Evolutionary conservation across 2,329 filamentous ascomycete genomes (phyloP).

Genomic region (Phaeosphaeriaceae sp.): DNA sequence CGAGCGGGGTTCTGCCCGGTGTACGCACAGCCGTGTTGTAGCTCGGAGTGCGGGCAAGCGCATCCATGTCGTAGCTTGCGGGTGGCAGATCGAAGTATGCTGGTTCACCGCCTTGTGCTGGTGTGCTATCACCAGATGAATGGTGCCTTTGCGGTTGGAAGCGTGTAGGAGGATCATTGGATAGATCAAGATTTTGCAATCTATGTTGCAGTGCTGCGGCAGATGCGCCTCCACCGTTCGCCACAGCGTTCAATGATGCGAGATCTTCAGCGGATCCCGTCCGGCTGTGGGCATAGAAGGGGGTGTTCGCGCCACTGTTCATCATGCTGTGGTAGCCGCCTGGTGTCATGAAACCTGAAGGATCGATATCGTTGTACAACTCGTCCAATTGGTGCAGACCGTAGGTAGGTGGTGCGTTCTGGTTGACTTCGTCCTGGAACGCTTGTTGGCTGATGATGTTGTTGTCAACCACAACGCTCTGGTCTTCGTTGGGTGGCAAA

Average conservation of each 20-base stretch:
- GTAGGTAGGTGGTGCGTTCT: conserved; percentile 88
- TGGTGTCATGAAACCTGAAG: conserved; percentile 80
- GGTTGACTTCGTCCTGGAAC: conserved; percentile 63
- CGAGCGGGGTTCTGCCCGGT: conserved; percentile 48
- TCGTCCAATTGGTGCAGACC: conserved; percentile 89
- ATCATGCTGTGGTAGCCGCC: conserved; percentile 65
- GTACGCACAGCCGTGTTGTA: conserved; percentile 59
- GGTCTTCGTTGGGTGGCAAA: conserved; percentile 85
- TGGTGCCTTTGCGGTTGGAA: conserved; percentile 36
- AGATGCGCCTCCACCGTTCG: conserved; percentile 54
- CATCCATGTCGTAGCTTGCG: conserved; percentile 51
- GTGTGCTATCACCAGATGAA: conserved; percentile 46
- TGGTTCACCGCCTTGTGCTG: conserved; percentile 34
- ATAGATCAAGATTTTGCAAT: conserved; percentile 58
- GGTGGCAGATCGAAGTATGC: conserved; percentile 31
- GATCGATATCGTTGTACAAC: conserved; percentile 86
- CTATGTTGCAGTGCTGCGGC: conserved; percentile 74
- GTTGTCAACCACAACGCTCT: conserved; percentile 67
- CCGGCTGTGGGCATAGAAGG: conserved; percentile 73
- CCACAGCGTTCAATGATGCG: conserved; percentile 59
- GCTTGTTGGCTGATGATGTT: conserved; percentile 45
- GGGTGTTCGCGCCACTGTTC: conserved; percentile 70
- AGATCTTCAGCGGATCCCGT: conserved; percentile 84
- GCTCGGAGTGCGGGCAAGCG: conserved; percentile 57
- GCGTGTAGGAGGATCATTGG: conserved; percentile 39